Evolutionary conservation across 1,284 basidiomycete species (phyloP).

Genomic region (Heterobasidion parviporum): DNA sequence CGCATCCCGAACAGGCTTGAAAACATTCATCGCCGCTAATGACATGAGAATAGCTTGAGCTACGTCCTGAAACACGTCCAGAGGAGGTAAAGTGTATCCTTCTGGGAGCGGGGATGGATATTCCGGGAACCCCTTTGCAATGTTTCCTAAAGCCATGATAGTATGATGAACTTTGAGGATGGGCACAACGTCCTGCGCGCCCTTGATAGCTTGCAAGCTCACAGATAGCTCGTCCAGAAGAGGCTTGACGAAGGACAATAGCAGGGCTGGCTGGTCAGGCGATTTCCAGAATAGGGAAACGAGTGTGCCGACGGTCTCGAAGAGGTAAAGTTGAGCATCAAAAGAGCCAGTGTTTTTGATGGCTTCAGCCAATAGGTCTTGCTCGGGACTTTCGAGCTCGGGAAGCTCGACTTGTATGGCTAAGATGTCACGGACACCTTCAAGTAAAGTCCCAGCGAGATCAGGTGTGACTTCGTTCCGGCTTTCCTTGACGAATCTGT

Average conservation of each 20-base stretch:
- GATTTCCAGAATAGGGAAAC: constrained; percentile 68
- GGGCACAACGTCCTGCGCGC: constrained; percentile 56
- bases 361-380: constrained; percentile 72
- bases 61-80: constrained; percentile 81
- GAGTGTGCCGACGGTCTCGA: constrained; percentile 86
- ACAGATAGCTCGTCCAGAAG: constrained; percentile 72
- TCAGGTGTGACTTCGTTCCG: constrained; percentile 73
- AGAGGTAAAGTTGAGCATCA: constrained; percentile 92
- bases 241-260: constrained; percentile 78
- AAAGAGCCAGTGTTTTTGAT: constrained; percentile 44
- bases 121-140: constrained; percentile 96
- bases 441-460: constrained; percentile 65
- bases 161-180: constrained; percentile 92
- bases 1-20: constrained; percentile 88
- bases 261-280: constrained; percentile 66
- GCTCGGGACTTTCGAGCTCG: constrained; percentile 52
- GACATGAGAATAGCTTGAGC: constrained; percentile 88
- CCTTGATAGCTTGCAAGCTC: constrained; percentile 56
- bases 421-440: constrained; percentile 68
- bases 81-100: constrained; percentile 64
- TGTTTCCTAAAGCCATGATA: constrained; percentile 90
- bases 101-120: constrained; percentile 63
- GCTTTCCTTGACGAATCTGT: constrained; percentile 86
- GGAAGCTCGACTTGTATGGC: constrained; percentile 59
- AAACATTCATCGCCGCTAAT: constrained; percentile 81